Percentiles rank a stretch among this genome's conserved stretches.
phyloP scores from a whole-genome alignment of 106 monocot genomes.

The Xerophyta viscosa region DNA sequence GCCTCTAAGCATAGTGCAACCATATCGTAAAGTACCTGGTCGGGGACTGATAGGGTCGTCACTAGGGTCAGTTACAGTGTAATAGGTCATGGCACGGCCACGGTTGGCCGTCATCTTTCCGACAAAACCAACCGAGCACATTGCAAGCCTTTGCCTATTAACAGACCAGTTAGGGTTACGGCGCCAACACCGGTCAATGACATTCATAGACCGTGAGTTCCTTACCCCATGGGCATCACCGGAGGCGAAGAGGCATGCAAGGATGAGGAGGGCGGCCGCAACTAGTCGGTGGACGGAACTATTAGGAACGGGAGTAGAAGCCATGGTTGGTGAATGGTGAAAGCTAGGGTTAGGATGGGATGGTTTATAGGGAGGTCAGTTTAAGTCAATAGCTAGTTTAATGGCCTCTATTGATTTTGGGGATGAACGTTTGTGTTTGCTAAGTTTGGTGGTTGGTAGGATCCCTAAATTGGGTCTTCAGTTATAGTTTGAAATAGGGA shows the following conservation, averaged over 20 bases:
- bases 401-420: no score
- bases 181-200: conserved; percentile 33
- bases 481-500: no score
- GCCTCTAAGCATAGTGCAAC: conserved; percentile 12
- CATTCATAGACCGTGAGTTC: conserved; percentile 12
- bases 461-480: no score
- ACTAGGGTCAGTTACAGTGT: conserved; percentile 28
- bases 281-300: not conserved
- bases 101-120: conserved; percentile 36
- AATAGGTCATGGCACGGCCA: conserved; percentile 19
- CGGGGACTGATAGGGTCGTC: conserved; percentile 27
- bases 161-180: conserved; percentile 14
- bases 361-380: no score
- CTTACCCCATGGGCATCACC: not conserved
- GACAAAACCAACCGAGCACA: conserved; percentile 31
- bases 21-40: conserved; percentile 27
- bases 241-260: conserved; percentile 7
- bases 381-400: no score
- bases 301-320: not conserved
- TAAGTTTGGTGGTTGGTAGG: no score
- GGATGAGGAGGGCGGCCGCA: not conserved
- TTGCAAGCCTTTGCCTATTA: conserved; percentile 23
- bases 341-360: no score
- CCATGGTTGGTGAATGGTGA: not conserved
- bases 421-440: no score